Evolutionary conservation across 805 yeast species (phyloP).

Genomic region (Huiozyma sinensis): DNA sequence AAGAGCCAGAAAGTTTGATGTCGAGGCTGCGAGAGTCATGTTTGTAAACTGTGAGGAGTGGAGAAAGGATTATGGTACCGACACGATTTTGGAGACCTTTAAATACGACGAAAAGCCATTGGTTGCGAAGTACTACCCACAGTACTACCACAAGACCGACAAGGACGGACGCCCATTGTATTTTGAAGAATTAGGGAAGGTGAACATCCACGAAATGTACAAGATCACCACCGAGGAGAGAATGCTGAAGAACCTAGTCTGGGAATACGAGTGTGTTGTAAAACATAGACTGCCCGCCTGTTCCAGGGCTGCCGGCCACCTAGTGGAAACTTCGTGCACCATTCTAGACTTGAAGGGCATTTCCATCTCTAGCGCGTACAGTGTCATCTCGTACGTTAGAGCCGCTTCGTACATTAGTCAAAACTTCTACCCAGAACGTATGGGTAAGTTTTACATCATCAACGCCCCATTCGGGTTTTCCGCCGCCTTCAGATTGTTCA

Average conservation of each 20-base stretch:
- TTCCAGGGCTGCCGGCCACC: constrained; percentile 64
- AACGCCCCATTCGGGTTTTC: constrained; percentile 97
- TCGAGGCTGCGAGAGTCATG: constrained; percentile 71
- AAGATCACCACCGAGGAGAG: constrained; percentile 91
- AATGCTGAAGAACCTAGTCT: constrained; percentile 88
- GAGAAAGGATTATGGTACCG: constrained; percentile 80
- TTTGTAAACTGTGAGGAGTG: constrained; percentile 79
- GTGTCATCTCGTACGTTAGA: constrained; percentile 77
- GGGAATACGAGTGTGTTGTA: constrained; percentile 94
- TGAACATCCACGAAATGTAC: constrained; percentile 82
- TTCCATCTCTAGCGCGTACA: constrained; percentile 71
- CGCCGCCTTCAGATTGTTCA: constrained; percentile 82
- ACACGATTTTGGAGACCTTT: constrained; percentile 79
- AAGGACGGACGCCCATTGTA: constrained; percentile 95
- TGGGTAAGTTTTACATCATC: constrained; percentile 94
- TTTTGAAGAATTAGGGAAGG: constrained; percentile 86
- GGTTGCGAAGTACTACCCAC: constrained; percentile 87
- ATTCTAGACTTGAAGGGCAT: constrained; percentile 92
- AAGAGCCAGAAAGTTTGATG: constrained; percentile 91
- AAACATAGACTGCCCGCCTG: constrained; percentile 85
- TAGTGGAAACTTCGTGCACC: constrained; percentile 94
- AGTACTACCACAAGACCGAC: constrained; percentile 94
- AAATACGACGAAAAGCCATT: constrained; percentile 85
- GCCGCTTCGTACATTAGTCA: constrained; percentile 94
- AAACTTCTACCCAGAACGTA: constrained; percentile 96